A percentile compares a stretch with the other conserved stretches of the same genome.
These are phyloP conservation scores for Paratinospora sagittata DNA, from an alignment of 164 flowering plant genomes.

Conservation along the genomic window DNA sequence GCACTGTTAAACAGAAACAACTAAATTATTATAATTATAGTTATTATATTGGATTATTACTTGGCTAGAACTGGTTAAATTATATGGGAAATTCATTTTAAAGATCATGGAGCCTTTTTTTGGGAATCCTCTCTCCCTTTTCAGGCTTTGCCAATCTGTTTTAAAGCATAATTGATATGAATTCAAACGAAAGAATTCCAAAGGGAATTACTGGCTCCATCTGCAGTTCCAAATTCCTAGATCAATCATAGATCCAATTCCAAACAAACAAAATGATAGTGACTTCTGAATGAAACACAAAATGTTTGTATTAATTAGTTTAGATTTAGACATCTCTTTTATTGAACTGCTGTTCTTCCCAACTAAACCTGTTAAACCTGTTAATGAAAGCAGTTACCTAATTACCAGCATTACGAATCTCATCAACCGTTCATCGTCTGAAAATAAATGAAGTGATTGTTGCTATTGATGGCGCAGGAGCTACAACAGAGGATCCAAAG, in stretches of 20 bases:
- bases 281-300: background rate
- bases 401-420: too few species aligned
- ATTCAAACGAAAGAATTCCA: background rate
- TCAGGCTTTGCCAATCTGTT: too few species aligned
- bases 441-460: background rate
- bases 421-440: too few species aligned
- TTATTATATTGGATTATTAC: too few species aligned
- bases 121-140: too few species aligned
- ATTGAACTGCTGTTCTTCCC: background rate
- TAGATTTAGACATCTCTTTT: background rate
- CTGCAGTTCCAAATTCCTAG: background rate
- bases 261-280: background rate
- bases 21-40: too few species aligned
- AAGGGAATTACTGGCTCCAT: too few species aligned
- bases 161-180: background rate
- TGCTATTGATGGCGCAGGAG: slow-evolving; percentile 37
- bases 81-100: background rate
- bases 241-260: background rate
- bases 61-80: too few species aligned
- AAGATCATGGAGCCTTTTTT: background rate
- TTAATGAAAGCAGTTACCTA: too few species aligned
- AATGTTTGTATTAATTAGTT: background rate
- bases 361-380: too few species aligned
- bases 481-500: slow-evolving; percentile 54
- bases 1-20: too few species aligned